Conservation (phyloP, 2,329 filamentous ascomycete species). For the Verticillium alfalfae region DNA sequence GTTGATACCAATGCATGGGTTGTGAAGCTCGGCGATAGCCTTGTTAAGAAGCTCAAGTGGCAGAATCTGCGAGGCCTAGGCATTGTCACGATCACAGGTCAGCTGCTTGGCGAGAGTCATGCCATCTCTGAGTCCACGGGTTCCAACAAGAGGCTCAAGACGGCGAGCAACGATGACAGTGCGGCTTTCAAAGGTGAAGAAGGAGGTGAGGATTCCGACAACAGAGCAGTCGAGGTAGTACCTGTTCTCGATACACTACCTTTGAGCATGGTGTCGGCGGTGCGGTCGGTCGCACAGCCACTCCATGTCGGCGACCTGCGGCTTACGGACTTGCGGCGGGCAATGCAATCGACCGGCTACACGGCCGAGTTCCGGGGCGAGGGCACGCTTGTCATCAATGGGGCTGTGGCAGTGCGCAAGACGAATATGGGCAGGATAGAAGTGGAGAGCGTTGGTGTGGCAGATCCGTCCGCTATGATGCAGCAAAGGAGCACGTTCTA, state of each 20-base stretch:
- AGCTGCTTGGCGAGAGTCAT: conserved; percentile 35
- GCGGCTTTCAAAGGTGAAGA: conserved; percentile 3
- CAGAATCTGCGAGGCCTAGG: conserved; percentile 86
- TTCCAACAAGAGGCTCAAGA: conserved; percentile 46
- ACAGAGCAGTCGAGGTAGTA: conserved; percentile 18
- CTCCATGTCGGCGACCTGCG: conserved; percentile 92
- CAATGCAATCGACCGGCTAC: conserved; percentile 78
- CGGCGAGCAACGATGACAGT: conserved; percentile 19
- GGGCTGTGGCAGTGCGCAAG: conserved; percentile 82
- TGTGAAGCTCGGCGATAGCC: conserved; percentile 77
- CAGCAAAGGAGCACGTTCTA: conserved; percentile 66
- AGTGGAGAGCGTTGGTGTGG: conserved; percentile 68
- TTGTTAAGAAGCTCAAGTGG: conserved; percentile 88
- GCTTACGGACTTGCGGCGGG: conserved; percentile 77
- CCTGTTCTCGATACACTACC: conserved; percentile 52
- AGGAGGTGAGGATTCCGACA: conserved; percentile 8
- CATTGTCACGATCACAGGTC: conserved; percentile 88
- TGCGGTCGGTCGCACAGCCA: conserved; percentile 73
- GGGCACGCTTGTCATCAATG: conserved; percentile 85
- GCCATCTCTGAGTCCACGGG: conserved; percentile 36
- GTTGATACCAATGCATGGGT: conserved; percentile 98
- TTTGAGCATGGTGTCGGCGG: conserved; percentile 60
- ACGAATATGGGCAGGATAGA: conserved; percentile 81
- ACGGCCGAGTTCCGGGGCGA: conserved; percentile 90
- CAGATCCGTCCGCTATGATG: conserved; percentile 29